Evolutionary conservation across 306 rosid genomes (phyloP), one percentile per base, ranked within the genome.

Genomic region (Lathyrus aphaca): DNA sequence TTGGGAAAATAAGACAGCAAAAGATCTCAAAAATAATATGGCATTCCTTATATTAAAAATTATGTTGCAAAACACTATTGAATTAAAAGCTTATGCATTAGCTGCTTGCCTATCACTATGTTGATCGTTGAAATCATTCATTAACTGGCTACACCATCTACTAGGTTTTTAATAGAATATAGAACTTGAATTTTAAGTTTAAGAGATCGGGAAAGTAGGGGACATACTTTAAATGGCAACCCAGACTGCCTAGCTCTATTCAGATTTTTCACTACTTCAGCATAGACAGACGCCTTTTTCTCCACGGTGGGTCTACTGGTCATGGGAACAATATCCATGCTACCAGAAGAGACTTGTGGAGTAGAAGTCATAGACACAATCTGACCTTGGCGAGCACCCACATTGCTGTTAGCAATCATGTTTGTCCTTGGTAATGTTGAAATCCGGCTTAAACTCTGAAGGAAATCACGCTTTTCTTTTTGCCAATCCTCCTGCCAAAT

Each of bases 401-500:
- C 73, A 10, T 61, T 77, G 69, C 78, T 69, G 42, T 77, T 72
- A 71, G 82, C 80, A 51, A 76, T 79, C 81, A 83, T 81, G 72
- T 91, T 89, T 48, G 96, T 84, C 86, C 92, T 82, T 9, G 99
- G 99, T 79, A 94, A 83, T 30, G 89, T 79, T 66, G 97, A 94
- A 84, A 94, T 91, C 67, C 91, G 83, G 76, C 87, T 91, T 72
- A 94, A 83, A 82, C 96, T 94, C 86, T 88, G 99, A 74, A 91
- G 92, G 79, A 89, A 88, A 83, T 90, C 99, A 62, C 99, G 91
- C 64, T 89, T 94, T 82, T 88, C 99, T 74, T 88, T 94, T 80
- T 88, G 96, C 97, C 99, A 94, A 79, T 94, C 97, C 82, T 91
- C 99, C 99, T 94, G 88, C 66, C 66, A 76, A 50, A 72, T 64